phyloP scores from a whole-genome alignment of 1,139 yeast species.

The Suhomyces ambrosiae region DNA sequence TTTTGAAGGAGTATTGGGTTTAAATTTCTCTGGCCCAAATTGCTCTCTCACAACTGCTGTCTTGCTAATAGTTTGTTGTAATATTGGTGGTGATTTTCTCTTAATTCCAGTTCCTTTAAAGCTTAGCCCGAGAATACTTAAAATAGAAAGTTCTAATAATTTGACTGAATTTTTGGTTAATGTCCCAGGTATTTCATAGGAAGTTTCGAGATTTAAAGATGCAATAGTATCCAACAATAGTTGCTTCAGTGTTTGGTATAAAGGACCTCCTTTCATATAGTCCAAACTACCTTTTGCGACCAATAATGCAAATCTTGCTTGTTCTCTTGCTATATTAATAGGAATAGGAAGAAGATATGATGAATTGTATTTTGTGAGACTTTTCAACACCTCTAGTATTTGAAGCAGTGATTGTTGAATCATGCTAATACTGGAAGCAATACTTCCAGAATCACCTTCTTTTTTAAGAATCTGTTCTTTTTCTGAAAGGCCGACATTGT shows the following conservation, averaged over 20 bases:
- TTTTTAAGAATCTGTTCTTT: slow-evolving; percentile 40
- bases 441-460: slow-evolving; percentile 22
- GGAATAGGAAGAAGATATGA: slow-evolving; percentile 63
- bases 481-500: slow-evolving; percentile 46
- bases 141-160: slow-evolving; percentile 59
- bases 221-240: slow-evolving; percentile 52
- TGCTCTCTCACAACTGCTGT: slow-evolving; percentile 14
- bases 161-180: slow-evolving; percentile 58
- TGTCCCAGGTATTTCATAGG: slow-evolving; percentile 59
- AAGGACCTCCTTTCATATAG: slow-evolving; percentile 80
- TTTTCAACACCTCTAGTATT: slow-evolving; percentile 59
- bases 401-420: slow-evolving; percentile 77
- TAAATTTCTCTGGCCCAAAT: slow-evolving; percentile 4
- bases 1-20: slow-evolving; percentile 6
- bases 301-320: slow-evolving; percentile 65
- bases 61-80: slow-evolving; percentile 26
- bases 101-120: slow-evolving; percentile 13
- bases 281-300: slow-evolving; percentile 82
- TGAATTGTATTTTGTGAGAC: slow-evolving; percentile 43
- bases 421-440: slow-evolving; percentile 58
- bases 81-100: slow-evolving; percentile 20
- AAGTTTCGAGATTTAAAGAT: slow-evolving; percentile 53
- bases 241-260: slow-evolving; percentile 67
- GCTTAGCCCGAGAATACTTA: slow-evolving; percentile 49
- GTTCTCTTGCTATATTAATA: slow-evolving; percentile 66